Evolutionary conservation across 2,329 filamentous ascomycete genomes (phyloP).

Genomic region (Neocucurbitaria cava): DNA sequence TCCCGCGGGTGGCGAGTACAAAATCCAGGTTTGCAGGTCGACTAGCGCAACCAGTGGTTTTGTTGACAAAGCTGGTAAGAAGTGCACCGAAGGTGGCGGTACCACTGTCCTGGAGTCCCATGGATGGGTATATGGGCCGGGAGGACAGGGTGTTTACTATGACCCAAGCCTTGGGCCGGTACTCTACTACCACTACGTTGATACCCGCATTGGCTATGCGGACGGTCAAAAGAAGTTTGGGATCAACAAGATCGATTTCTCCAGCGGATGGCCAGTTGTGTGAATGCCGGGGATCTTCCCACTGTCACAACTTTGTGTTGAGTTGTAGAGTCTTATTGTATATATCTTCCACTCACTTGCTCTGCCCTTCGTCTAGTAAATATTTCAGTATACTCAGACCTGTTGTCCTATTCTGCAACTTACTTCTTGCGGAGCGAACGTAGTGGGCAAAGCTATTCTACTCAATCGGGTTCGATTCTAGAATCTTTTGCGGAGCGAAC

Average conservation of each 20-base stretch:
- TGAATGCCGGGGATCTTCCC: slow-evolving; percentile 13
- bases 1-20: slow-evolving; percentile 67
- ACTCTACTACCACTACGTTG: slow-evolving; percentile 69
- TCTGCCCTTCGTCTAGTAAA: background rate
- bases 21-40: slow-evolving; percentile 70
- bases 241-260: slow-evolving; percentile 60
- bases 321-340: background rate
- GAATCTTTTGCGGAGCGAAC: no score
- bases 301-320: no score
- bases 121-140: slow-evolving; percentile 68
- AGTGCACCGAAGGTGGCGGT: slow-evolving; percentile 65
- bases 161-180: slow-evolving; percentile 60
- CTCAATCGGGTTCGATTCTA: no score
- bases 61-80: slow-evolving; percentile 61
- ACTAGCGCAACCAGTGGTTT: slow-evolving; percentile 61
- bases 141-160: slow-evolving; percentile 67
- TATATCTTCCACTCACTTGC: background rate
- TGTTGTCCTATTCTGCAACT: background rate
- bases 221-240: slow-evolving; percentile 61
- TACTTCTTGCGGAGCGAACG: no score
- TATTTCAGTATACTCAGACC: background rate
- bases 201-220: slow-evolving; percentile 61
- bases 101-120: slow-evolving; percentile 68
- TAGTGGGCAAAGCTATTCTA: no score
- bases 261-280: slow-evolving; percentile 58